Evolutionary conservation across 208 protist species (phyloP).

Genomic region (Entamoeba dispar): DNA sequence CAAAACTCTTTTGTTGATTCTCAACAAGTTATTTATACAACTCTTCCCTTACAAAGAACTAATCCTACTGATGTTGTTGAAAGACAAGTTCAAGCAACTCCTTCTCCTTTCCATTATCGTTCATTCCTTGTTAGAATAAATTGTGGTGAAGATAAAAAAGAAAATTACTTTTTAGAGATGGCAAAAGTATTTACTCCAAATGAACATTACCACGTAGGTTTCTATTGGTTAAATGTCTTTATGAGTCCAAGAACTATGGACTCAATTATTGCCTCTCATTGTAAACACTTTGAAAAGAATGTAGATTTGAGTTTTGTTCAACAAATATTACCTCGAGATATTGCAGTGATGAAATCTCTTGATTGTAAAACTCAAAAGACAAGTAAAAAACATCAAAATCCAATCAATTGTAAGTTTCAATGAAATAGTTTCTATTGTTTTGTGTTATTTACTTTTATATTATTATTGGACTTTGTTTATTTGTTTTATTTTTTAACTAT

Average conservation of each 20-base stretch:
- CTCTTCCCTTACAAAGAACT: not conserved
- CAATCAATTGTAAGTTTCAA: conserved; percentile 1
- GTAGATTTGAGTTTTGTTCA: not conserved
- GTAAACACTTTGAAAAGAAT: not conserved
- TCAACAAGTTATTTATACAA: not conserved
- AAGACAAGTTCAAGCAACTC: not conserved
- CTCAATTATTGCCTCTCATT: not conserved
- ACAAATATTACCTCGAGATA: not conserved
- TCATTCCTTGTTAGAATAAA: not conserved
- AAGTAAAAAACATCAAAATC: not conserved
- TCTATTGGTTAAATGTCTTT: not conserved
- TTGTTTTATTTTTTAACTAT: no score
- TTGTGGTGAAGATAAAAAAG: not conserved
- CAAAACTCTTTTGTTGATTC: not conserved
- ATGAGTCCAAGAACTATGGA: not conserved
- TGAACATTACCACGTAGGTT: not conserved
- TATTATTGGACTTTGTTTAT: no score
- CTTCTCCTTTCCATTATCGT: not conserved
- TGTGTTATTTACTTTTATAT: no score
- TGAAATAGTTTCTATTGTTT: not conserved
- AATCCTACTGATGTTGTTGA: not conserved
- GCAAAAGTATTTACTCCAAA: not conserved
- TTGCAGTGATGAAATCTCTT: not conserved
- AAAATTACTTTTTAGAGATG: not conserved
- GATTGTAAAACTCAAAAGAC: not conserved